These are phyloP conservation scores for Echium plantagineum DNA, from an alignment of 257 asterid species.

Conservation along the genomic window DNA sequence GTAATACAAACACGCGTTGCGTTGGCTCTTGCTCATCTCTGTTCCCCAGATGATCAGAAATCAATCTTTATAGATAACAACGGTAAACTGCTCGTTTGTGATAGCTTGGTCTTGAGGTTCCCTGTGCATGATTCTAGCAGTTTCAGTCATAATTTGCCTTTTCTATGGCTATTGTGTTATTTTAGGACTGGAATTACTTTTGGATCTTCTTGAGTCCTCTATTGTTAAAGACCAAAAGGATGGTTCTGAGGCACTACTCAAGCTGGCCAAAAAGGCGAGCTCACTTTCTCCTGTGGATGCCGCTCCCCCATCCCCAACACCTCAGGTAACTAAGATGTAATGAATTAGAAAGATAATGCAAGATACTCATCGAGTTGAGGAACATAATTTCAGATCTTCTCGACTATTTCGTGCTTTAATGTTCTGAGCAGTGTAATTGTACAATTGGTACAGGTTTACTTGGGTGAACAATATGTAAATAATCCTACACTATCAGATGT, in stretches of 20 bases:
- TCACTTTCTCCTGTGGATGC: slow-evolving; percentile 79
- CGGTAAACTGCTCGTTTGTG: slow-evolving; percentile 35
- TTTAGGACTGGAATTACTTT: slow-evolving; percentile 66
- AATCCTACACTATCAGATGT: slow-evolving; percentile 84
- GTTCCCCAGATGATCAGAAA: slow-evolving; percentile 80
- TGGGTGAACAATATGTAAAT: slow-evolving; percentile 93
- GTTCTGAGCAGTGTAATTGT: neutral
- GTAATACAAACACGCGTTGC: slow-evolving; percentile 71
- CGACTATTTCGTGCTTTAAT: neutral
- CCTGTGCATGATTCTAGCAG: neutral
- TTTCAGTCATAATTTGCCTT: slow-evolving; percentile 1
- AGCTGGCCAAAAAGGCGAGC: slow-evolving; percentile 68
- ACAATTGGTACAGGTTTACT: slow-evolving; percentile 61
- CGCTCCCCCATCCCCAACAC: slow-evolving; percentile 94
- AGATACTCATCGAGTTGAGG: no score
- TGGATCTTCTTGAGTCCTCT: slow-evolving; percentile 75
- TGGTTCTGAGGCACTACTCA: slow-evolving; percentile 72
- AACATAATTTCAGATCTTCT: neutral
- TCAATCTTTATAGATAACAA: slow-evolving; percentile 62
- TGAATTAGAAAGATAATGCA: slow-evolving; percentile 2
- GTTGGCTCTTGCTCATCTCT: slow-evolving; percentile 91
- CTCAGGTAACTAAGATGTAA: slow-evolving; percentile 45
- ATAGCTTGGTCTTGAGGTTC: neutral
- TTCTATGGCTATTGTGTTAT: slow-evolving; percentile 9
- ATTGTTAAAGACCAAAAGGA: slow-evolving; percentile 59